Percentiles rank a stretch among this genome's conserved stretches.
Conservation (phyloP, 345 rosid genomes). For the Dovyalis caffra region DNA sequence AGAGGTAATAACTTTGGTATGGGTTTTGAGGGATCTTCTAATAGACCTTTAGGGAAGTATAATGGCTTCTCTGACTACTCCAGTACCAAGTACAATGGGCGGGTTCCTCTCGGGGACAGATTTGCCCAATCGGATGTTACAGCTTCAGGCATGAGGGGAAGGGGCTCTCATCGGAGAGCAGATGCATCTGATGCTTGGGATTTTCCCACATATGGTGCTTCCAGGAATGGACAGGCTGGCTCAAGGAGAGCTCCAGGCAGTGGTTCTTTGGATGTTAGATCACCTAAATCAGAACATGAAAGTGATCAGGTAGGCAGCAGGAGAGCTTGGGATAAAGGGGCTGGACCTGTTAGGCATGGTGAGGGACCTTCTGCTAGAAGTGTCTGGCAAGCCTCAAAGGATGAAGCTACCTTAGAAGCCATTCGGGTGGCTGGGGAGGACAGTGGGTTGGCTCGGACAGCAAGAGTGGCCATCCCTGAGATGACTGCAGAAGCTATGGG, state of each 20-base stretch:
- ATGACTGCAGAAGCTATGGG: slow-evolving; percentile 77
- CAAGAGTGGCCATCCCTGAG: slow-evolving; percentile 70
- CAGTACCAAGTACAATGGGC: slow-evolving; percentile 58
- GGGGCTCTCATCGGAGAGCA: slow-evolving; percentile 71
- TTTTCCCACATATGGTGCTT: slow-evolving; percentile 57
- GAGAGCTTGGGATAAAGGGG: slow-evolving; percentile 85
- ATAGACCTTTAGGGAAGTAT: slow-evolving; percentile 61
- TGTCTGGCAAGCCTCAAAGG: slow-evolving; percentile 99
- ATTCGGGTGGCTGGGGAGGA: slow-evolving; percentile 99
- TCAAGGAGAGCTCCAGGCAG: slow-evolving; percentile 58
- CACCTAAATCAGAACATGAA: slow-evolving; percentile 74
- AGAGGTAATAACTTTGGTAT: slow-evolving; percentile 53
- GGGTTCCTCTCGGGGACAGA: slow-evolving; percentile 71
- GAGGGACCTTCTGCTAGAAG: slow-evolving; percentile 99
- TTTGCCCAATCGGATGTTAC: slow-evolving; percentile 66
- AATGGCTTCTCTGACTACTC: slow-evolving; percentile 69
- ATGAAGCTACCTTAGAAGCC: slow-evolving; percentile 98
- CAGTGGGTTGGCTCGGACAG: slow-evolving; percentile 53
- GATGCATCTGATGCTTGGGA: slow-evolving; percentile 75
- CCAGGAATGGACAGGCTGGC: slow-evolving; percentile 68
- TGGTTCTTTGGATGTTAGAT: slow-evolving; percentile 49
- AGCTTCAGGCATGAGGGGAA: slow-evolving; percentile 61
- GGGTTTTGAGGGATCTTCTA: slow-evolving; percentile 66
- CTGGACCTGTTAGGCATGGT: slow-evolving; percentile 71
- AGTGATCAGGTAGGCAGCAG: slow-evolving; percentile 65